Percentiles rank a stretch among this genome's conserved stretches.
These are phyloP conservation scores for Xylaria sp. DNA, from an alignment of 2,329 filamentous ascomycete genomes.

Conservation along the genomic window DNA sequence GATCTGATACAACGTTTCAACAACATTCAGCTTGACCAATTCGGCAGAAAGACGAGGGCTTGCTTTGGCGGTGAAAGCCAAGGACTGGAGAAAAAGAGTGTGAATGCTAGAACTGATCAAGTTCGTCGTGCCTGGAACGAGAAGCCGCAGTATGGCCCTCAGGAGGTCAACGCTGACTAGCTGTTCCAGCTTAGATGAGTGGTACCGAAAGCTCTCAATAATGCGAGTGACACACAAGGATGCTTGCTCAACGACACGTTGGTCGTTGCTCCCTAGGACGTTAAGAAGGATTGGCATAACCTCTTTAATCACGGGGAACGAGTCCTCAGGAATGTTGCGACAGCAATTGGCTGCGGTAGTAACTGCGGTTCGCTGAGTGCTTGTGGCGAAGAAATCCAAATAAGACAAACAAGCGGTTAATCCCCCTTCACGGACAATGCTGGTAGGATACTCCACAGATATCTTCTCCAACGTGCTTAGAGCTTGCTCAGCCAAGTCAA, in stretches of 20 bases:
- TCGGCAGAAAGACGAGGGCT: slow-evolving; percentile 90
- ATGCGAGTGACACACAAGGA: slow-evolving; percentile 96
- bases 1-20: slow-evolving; percentile 97
- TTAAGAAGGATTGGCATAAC: slow-evolving; percentile 96
- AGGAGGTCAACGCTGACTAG: slow-evolving; percentile 90
- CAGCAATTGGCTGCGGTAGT: slow-evolving; percentile 99
- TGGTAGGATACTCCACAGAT: slow-evolving; percentile 92
- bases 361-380: slow-evolving; percentile 95
- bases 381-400: slow-evolving; percentile 96
- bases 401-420: slow-evolving; percentile 96
- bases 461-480: slow-evolving; percentile 98
- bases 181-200: slow-evolving; percentile 88
- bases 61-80: slow-evolving; percentile 89
- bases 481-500: slow-evolving; percentile 96
- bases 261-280: slow-evolving; percentile 91
- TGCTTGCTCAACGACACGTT: slow-evolving; percentile 95
- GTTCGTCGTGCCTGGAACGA: slow-evolving; percentile 95
- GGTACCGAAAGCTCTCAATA: slow-evolving; percentile 95
- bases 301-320: slow-evolving; percentile 89
- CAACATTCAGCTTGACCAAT: slow-evolving; percentile 94
- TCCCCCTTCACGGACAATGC: slow-evolving; percentile 95
- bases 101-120: slow-evolving; percentile 94
- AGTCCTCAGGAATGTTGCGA: slow-evolving; percentile 94
- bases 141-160: slow-evolving; percentile 82
- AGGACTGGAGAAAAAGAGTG: slow-evolving; percentile 92